These are phyloP conservation scores for Linnemannia schmuckeri DNA, from an alignment of 192 early-diverging fungal species.

Conservation along the genomic window DNA sequence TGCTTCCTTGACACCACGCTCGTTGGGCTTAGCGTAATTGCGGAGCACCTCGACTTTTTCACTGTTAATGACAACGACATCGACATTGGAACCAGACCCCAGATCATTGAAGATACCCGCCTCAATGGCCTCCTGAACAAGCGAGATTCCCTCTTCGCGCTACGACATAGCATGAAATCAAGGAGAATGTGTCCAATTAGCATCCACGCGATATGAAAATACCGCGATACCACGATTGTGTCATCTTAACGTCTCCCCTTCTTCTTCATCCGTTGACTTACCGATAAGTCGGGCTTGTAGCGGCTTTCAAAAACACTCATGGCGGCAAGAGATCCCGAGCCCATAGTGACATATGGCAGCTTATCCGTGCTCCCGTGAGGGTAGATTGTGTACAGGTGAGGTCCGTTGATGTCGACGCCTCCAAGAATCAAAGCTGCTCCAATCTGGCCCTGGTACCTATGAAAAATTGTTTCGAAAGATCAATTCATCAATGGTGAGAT, in stretches of 20 bases:
- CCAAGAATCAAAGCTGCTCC: slow-evolving; percentile 95
- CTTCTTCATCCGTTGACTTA: slow-evolving; percentile 35
- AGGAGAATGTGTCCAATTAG: background rate
- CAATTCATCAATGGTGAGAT: background rate
- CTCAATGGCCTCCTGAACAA: slow-evolving; percentile 95
- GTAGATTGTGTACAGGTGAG: slow-evolving; percentile 90
- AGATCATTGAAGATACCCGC: slow-evolving; percentile 99
- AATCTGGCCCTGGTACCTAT: slow-evolving; percentile 96
- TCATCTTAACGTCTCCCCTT: background rate
- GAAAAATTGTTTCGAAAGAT: background rate
- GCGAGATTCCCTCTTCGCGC: slow-evolving; percentile 89
- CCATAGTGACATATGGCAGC: slow-evolving; percentile 96
- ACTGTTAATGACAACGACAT: slow-evolving; percentile 92
- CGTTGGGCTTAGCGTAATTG: slow-evolving; percentile 90
- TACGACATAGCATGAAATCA: slow-evolving; percentile 42
- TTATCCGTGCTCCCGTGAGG: slow-evolving; percentile 98
- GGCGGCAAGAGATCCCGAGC: slow-evolving; percentile 94
- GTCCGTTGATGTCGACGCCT: slow-evolving; percentile 91
- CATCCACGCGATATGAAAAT: too few species aligned
- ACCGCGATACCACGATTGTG: too few species aligned
- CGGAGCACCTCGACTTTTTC: slow-evolving; percentile 86
- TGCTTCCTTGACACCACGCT: slow-evolving; percentile 87
- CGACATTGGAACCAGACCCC: slow-evolving; percentile 97
- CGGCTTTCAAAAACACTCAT: slow-evolving; percentile 95
- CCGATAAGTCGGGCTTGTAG: slow-evolving; percentile 85